Conservation (phyloP, 2,329 filamentous ascomycete genomes). For the Trichoderma atroviride region DNA sequence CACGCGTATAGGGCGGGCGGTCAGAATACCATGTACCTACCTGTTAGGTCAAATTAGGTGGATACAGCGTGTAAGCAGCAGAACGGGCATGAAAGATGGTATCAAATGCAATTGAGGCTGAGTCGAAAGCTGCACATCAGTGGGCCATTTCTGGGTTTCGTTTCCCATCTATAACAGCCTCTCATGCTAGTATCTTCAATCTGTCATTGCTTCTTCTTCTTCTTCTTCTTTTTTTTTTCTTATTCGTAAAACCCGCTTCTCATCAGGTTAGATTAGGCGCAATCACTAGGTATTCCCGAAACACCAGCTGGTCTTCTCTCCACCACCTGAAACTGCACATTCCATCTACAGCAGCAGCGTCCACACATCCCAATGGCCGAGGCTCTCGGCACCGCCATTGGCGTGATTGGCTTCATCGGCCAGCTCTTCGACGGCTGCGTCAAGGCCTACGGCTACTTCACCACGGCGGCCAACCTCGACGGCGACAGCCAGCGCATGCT, state of each 20-base stretch:
- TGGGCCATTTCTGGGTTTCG: not conserved
- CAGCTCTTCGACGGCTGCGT: slow-evolving; percentile 53
- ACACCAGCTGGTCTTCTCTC: too few species aligned
- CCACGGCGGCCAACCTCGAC: slow-evolving; percentile 46
- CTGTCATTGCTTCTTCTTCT: too few species aligned
- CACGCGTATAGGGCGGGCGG: too few species aligned
- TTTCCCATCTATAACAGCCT: too few species aligned
- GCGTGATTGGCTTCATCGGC: slow-evolving; percentile 49
- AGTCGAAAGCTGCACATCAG: not conserved
- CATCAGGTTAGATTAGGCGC: too few species aligned
- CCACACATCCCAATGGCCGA: slow-evolving; percentile 38
- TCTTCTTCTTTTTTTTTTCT: too few species aligned
- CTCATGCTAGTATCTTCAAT: too few species aligned
- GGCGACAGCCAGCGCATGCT: slow-evolving; percentile 47
- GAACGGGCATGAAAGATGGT: not conserved
- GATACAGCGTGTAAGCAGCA: not conserved
- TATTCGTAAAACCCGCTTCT: too few species aligned
- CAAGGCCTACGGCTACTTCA: slow-evolving; percentile 50
- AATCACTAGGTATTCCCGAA: too few species aligned
- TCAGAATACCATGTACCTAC: too few species aligned
- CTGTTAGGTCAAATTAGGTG: not conserved
- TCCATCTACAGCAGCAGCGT: too few species aligned
- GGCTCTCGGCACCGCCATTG: slow-evolving; percentile 47
- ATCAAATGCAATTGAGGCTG: not conserved
- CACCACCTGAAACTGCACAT: too few species aligned